Conservation (phyloP, 495 filamentous ascomycete genomes). For the Talaromyces thailandensis region DNA sequence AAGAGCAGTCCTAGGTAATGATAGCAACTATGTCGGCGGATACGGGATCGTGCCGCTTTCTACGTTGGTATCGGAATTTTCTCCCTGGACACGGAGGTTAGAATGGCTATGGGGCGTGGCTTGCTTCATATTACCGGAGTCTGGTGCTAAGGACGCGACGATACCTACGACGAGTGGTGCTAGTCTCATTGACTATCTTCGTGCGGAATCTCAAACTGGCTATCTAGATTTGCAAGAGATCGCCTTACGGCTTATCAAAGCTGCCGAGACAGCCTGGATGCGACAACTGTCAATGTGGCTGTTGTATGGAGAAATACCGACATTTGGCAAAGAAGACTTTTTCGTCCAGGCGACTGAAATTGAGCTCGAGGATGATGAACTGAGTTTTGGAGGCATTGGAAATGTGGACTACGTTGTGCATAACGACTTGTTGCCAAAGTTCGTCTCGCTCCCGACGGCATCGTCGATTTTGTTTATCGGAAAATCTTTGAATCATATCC, state of each 20-base stretch:
- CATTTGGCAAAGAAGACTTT: conserved; percentile 67
- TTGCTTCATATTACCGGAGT: conserved; percentile 48
- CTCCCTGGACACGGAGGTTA: conserved; percentile 72
- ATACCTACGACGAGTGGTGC: conserved; percentile 46
- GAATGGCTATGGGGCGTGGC: conserved; percentile 77
- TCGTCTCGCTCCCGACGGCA: conserved; percentile 67
- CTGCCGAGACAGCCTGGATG: conserved; percentile 86
- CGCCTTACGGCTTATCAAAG: conserved; percentile 55
- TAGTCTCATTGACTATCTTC: conserved; percentile 64
- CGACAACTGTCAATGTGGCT: conserved; percentile 84
- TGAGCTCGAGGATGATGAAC: conserved; percentile 25
- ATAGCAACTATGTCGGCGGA: conserved; percentile 68
- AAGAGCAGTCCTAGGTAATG: conserved; percentile 58
- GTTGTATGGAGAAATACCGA: conserved; percentile 73
- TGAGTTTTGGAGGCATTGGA: conserved; percentile 12
- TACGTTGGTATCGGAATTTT: conserved; percentile 71
- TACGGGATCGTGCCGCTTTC: conserved; percentile 91
- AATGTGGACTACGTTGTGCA: conserved; percentile 45
- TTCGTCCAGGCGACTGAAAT: conserved; percentile 51
- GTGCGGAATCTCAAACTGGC: conserved; percentile 72
- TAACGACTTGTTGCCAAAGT: conserved; percentile 56
- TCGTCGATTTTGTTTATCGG: conserved; percentile 86
- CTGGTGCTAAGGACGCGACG: conserved; percentile 13
- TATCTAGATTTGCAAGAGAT: conserved; percentile 76
- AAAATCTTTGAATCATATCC: conserved; percentile 74